Evolutionary conservation across 441 rosid genomes (phyloP), one percentile per base, ranked within the genome.

Genomic region (Syzygium syzygioides): DNA sequence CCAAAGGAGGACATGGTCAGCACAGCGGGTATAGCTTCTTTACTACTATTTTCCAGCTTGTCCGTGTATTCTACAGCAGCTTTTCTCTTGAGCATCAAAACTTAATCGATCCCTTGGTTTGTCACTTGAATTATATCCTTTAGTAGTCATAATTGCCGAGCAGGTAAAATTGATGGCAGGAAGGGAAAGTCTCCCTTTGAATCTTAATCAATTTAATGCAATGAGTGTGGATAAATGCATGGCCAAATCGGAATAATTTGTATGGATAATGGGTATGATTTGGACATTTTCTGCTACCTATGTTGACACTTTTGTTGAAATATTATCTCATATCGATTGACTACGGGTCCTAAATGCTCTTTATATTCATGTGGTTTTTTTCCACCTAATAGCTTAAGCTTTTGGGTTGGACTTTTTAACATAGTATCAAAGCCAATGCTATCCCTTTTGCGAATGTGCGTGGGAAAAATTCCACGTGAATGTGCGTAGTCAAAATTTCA

Each of bases 1-100:
- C 98, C n/a, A 97, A 96, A 91, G 99, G 98, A 89, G 98, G 99
- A 86, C 96, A 96, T 91, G 98, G 98, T 85, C 94, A 95, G 92
- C 99, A 96, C 91, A 97, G 94, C 14, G 99, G 99, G 99, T 96
- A 94, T 83, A 93, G 66, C 90, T 86, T 91, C 32, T 37, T 34
- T 59, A 86, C 32, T 37, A 34, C 25, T 23, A 71, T 41, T 15
- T 5, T 80, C 62, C 3, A 56, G n/a, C 57, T 87, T 66, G 20
- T 86, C 32, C 79, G 41, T 5, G 34, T 41, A 26, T 79, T 85
- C 23, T 71, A 88, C 83, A 88, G 89, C 83, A 79, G 85, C 55
- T 52, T 83, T 85, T 88, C 26, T 79, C 64, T 26, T 64, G 88
- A 86, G 48, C 32, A 23, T 71, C 86, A 53, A 54, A 53, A 85